phyloP scores from a whole-genome alignment of 306 rosid species.

The Boehmeria nivea region DNA sequence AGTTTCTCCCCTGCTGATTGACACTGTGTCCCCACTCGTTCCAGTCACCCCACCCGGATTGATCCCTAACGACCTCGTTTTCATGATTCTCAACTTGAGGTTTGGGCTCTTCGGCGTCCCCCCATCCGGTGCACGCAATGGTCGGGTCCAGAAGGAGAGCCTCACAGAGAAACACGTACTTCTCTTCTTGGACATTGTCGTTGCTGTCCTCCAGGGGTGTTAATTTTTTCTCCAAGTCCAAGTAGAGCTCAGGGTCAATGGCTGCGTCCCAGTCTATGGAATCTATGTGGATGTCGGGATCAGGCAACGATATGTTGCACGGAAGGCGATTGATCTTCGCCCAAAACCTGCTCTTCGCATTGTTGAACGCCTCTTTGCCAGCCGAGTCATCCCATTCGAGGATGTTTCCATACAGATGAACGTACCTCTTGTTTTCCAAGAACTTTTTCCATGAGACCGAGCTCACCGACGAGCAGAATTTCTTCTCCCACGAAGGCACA shows the following conservation, averaged over 20 bases:
- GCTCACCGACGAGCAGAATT: constrained; percentile 53
- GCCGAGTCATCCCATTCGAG: constrained; percentile 79
- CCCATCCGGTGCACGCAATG: constrained; percentile 43
- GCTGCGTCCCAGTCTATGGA: constrained; percentile 59
- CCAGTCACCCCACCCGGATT: constrained; percentile 35
- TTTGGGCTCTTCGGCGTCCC: constrained; percentile 28
- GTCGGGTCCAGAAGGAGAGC: constrained; percentile 36
- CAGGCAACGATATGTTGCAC: constrained; percentile 50
- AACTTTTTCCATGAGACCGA: constrained; percentile 62
- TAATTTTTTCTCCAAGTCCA: constrained; percentile 55
- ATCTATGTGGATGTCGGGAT: constrained; percentile 56
- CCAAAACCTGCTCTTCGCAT: constrained; percentile 72
- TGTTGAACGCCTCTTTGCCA: constrained; percentile 65
- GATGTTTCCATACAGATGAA: constrained; percentile 42
- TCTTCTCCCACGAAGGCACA: constrained; percentile 75
- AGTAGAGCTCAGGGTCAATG: constrained; percentile 48
- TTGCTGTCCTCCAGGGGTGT: background rate
- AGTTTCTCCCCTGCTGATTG: constrained; percentile 20
- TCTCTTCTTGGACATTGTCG: constrained; percentile 17
- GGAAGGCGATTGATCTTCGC: constrained; percentile 42
- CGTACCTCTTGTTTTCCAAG: constrained; percentile 48
- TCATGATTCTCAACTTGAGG: background rate
- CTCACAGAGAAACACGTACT: constrained; percentile 29
- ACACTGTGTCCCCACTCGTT: constrained; percentile 28
- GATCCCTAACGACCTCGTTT: constrained; percentile 12